phyloP scores from a whole-genome alignment of 352 stramenopile genomes.

The Blastocystis sp. region DNA sequence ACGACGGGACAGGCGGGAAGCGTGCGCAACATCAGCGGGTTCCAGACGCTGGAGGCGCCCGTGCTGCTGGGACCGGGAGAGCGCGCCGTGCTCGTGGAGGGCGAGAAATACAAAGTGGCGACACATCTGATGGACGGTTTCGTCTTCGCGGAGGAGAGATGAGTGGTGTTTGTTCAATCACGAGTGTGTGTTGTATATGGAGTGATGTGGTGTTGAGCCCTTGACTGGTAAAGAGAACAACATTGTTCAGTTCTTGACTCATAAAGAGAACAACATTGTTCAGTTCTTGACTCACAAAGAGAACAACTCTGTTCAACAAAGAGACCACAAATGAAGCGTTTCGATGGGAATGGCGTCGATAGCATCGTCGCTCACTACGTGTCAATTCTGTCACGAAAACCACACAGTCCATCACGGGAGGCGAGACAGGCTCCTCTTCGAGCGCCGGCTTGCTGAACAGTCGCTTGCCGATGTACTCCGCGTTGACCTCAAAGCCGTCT shows the following conservation, averaged over 20 bases:
- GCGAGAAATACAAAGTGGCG: conserved; percentile 31
- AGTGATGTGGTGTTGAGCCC: no score
- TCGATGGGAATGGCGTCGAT: conserved; percentile 55
- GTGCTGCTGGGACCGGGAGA: conserved; percentile 62
- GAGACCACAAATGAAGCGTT: not conserved
- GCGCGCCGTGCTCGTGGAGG: conserved; percentile 64
- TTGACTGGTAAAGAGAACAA: no score
- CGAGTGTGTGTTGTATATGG: no score
- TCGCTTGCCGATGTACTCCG: conserved; percentile 52
- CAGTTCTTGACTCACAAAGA: no score
- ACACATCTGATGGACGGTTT: conserved; percentile 57
- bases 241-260: no score
- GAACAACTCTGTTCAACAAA: conserved; percentile 62
- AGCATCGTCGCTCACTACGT: conserved; percentile 45
- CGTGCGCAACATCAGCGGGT: conserved; percentile 61
- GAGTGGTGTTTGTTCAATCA: no score
- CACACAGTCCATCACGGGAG: conserved; percentile 7
- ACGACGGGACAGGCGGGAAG: conserved; percentile 61
- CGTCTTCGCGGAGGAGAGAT: conserved; percentile 62
- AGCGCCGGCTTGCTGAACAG: conserved; percentile 48
- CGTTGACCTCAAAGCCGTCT: conserved; percentile 67
- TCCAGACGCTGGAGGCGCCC: conserved; percentile 65
- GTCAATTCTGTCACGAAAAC: not conserved
- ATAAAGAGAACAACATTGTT: no score
- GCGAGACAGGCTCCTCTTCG: not conserved